Evolutionary conservation across 441 rosid species (phyloP), one percentile per base, ranked within the genome.

Genomic region (Mallotus repandus): DNA sequence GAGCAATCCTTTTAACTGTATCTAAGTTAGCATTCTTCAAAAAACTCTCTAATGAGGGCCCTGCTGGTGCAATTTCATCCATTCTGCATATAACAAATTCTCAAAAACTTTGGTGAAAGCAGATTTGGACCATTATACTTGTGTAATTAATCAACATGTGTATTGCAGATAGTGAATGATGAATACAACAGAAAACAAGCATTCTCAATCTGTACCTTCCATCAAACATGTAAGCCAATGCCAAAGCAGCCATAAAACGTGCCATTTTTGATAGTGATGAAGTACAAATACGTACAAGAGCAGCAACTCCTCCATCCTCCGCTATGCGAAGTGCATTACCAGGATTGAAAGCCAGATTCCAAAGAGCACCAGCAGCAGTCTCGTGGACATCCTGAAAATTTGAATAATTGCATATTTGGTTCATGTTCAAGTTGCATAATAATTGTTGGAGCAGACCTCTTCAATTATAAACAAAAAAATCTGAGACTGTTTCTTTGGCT

Each of bases 281-380:
- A 56, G 85, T 85, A 56, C 88, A 87, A n/a, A 87, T 79, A 70
- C 65, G 82, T 63, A 85, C 80, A 52, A 87, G 88, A 45, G 81
- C 81, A 13, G 82, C 78, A 52, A 87, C 90, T 66, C 90, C 90
- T 16, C 86, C 86, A 69, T 80, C 86, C 66, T 87, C 86, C 46
- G 81, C 79, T 72, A 87, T 85, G 71, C 83, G 84, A 54, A 80
- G 81, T 53, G 88, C 88, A 74, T 87, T 87, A 22, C 77, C 77
- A 16, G 88, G 84, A 66, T 83, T 79, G 56, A 82, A 87, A 58
- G 90, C 87, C 64, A 87, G 78, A 77, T 87, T 87, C 90, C 90
- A 87, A 58, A 87, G 85, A 68, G 90, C 90, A 63, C 90, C 90
- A 8, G 88, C 88, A 13, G 90, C 90, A 45, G 90, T 87, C 82